These are phyloP conservation scores for Vigna nakashimae DNA, from an alignment of 306 rosid genomes.

Conservation along the genomic window DNA sequence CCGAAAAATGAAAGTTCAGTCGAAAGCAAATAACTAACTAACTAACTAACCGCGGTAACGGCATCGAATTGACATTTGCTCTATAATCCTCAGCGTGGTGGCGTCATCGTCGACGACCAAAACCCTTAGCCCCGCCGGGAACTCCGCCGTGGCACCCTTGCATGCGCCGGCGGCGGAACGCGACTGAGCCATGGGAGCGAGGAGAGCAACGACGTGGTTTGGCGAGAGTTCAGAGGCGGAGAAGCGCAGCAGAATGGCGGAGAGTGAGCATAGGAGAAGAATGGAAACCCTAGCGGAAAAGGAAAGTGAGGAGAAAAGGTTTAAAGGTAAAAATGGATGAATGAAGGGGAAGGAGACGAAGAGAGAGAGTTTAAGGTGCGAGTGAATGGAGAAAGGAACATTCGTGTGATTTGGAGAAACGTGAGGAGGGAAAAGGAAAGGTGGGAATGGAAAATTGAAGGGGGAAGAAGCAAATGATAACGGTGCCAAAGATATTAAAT, in stretches of 20 bases:
- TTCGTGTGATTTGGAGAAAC: not conserved
- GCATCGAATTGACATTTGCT: constrained; percentile 71
- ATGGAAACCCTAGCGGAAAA: not conserved
- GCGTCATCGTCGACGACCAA: constrained; percentile 79
- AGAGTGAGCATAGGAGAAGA: constrained; percentile 5
- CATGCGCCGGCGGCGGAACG: not conserved
- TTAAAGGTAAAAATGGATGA: not conserved
- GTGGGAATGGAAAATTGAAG: not conserved
- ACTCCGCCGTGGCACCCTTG: constrained; percentile 11
- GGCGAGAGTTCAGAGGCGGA: constrained; percentile 8
- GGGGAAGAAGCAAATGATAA: not conserved
- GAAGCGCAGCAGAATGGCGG: not conserved
- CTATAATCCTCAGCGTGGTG: constrained; percentile 60
- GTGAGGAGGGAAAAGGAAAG: not conserved
- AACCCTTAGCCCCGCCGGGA: constrained; percentile 76
- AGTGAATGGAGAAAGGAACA: not conserved
- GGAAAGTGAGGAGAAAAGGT: not conserved
- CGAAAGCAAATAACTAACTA: not conserved
- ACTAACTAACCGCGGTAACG: constrained; percentile 61
- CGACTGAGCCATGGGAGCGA: constrained; percentile 54
- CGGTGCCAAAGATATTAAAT: constrained; percentile 18
- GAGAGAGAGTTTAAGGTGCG: not conserved
- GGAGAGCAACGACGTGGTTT: constrained; percentile 22
- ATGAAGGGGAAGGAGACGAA: not conserved
- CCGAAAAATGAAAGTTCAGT: not conserved